A percentile compares a stretch with the other conserved stretches of the same genome.
phyloP scores from a whole-genome alignment of 768 basidiomycete species.

The Phaffia australis region DNA sequence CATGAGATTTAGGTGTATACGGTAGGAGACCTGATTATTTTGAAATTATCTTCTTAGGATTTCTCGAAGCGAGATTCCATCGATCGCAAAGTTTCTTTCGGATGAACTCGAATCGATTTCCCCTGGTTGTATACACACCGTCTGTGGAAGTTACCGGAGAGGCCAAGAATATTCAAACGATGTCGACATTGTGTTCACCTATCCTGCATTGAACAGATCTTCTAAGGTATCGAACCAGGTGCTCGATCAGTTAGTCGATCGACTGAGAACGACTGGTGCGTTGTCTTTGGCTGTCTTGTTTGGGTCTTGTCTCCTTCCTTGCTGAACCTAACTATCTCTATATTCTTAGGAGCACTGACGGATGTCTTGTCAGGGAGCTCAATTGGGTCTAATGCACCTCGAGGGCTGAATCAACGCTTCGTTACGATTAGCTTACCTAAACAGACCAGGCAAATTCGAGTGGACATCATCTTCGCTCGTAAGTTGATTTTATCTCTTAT shows the following conservation, averaged over 20 bases:
- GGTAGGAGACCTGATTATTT: not conserved
- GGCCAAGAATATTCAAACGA: slow-evolving; percentile 75
- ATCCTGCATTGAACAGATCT: slow-evolving; percentile 48
- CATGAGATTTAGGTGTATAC: too few species aligned
- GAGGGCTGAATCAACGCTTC: slow-evolving; percentile 73
- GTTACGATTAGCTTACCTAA: slow-evolving; percentile 62
- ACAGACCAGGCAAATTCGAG: slow-evolving; percentile 46
- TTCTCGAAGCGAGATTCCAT: slow-evolving; percentile 62
- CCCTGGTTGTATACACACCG: slow-evolving; percentile 58
- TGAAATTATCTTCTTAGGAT: slow-evolving; percentile 46
- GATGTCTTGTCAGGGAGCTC: slow-evolving; percentile 20
- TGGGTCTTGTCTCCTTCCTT: not conserved
- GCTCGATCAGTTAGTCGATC: slow-evolving; percentile 40
- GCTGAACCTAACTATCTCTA: slow-evolving; percentile 6
- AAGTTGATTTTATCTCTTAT: not conserved
- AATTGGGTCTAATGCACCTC: slow-evolving; percentile 44
- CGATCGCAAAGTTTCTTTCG: slow-evolving; percentile 60
- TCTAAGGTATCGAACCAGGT: slow-evolving; percentile 55
- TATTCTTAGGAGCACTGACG: slow-evolving; percentile 15
- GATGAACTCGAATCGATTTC: slow-evolving; percentile 53
- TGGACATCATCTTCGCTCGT: slow-evolving; percentile 66
- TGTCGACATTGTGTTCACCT: slow-evolving; percentile 79
- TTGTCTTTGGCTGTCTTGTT: not conserved
- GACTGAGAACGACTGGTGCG: slow-evolving; percentile 52
- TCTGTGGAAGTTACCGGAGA: slow-evolving; percentile 76